A percentile compares a stretch with the other conserved stretches of the same genome.
These are phyloP conservation scores for Trametes cinnabarina DNA, from an alignment of 768 basidiomycete species.

Conservation along the genomic window DNA sequence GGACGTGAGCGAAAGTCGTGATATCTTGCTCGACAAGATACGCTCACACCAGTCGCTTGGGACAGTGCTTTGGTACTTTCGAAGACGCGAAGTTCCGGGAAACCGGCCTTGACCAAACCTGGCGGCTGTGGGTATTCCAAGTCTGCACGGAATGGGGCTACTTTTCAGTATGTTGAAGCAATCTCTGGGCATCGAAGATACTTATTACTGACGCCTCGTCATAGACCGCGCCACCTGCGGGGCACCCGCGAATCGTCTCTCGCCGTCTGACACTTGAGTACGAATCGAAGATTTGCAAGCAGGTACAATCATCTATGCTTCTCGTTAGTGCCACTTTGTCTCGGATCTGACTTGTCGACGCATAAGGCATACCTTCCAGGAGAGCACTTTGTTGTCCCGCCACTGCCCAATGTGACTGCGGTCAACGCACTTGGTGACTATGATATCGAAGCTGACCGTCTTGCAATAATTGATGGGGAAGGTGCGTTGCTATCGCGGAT, in stretches of 20 bases:
- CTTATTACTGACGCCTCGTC: background rate
- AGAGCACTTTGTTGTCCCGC: constrained; percentile 67
- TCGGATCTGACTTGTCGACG: too few species aligned
- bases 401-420: constrained; percentile 71
- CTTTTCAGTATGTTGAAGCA: constrained; percentile 56
- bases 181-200: background rate
- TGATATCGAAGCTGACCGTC: constrained; percentile 69
- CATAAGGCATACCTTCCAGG: constrained; percentile 75
- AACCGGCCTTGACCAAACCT: constrained; percentile 63
- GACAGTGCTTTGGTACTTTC: constrained; percentile 83
- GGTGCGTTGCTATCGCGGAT: constrained; percentile 40
- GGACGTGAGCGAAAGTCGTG: constrained; percentile 38
- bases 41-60: background rate
- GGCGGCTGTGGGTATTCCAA: constrained; percentile 90
- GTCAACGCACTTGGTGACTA: constrained; percentile 89
- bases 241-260: constrained; percentile 74
- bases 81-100: constrained; percentile 64
- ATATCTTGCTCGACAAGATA: too few species aligned
- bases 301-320: too few species aligned
- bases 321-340: too few species aligned
- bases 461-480: constrained; percentile 89
- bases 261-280: constrained; percentile 72
- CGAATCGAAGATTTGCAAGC: constrained; percentile 63
- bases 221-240: constrained; percentile 69
- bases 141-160: constrained; percentile 97